phyloP scores from a whole-genome alignment of 2,329 filamentous ascomycete species.

The Penicillium palitans region DNA sequence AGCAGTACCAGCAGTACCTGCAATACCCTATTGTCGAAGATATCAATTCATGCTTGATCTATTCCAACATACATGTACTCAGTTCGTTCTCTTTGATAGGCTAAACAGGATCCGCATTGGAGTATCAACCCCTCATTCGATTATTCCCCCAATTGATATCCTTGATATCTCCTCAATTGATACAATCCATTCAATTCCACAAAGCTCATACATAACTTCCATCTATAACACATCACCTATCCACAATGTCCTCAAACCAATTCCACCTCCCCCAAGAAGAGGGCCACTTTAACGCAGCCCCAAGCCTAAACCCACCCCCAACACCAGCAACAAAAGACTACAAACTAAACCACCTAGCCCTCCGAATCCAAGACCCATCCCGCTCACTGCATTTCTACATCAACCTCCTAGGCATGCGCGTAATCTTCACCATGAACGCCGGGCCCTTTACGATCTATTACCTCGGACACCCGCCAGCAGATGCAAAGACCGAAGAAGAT shows the following conservation, averaged over 20 bases:
- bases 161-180: too few species aligned
- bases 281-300: conserved; percentile 34
- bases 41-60: background rate
- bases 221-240: background rate
- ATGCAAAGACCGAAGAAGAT: conserved; percentile 27
- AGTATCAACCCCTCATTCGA: conserved; percentile 5
- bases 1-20: background rate
- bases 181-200: background rate
- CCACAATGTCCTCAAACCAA: conserved; percentile 11
- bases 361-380: conserved; percentile 38
- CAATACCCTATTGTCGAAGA: background rate
- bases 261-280: conserved; percentile 26
- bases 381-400: conserved; percentile 42
- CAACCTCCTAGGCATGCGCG: conserved; percentile 42
- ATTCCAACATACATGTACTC: background rate
- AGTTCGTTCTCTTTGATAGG: background rate
- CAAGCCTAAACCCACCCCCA: conserved; percentile 30
- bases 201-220: too few species aligned
- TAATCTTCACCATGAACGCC: conserved; percentile 42
- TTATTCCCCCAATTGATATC: background rate
- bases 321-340: conserved; percentile 33
- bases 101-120: background rate
- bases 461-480: conserved; percentile 38
- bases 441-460: conserved; percentile 46
- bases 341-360: conserved; percentile 43